Conservation (phyloP, 2,329 filamentous ascomycete species). For the Diaporthe amygdali region DNA sequence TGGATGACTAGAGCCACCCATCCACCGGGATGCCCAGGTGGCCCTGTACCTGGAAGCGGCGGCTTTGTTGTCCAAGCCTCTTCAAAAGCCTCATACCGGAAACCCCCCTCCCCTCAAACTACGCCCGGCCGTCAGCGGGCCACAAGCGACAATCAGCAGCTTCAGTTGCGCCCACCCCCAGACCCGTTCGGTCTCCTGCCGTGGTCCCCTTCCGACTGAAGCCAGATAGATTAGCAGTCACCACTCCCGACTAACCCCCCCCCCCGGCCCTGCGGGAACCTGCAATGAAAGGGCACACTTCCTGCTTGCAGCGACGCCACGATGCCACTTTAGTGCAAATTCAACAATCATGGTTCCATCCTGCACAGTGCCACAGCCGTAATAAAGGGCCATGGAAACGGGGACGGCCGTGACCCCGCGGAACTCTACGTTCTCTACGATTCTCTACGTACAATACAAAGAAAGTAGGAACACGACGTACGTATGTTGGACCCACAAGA, state of each 20-base stretch:
- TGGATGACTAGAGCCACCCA: slow-evolving; percentile 9
- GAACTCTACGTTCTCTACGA: neutral
- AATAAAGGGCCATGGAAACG: neutral
- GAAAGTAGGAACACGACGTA: neutral
- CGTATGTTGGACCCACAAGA: neutral
- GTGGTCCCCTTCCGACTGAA: slow-evolving; percentile 1
- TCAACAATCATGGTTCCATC: neutral
- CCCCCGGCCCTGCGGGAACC: neutral
- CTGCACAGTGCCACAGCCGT: slow-evolving; percentile 4
- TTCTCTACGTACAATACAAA: slow-evolving; percentile 12
- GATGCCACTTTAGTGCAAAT: slow-evolving; percentile 16
- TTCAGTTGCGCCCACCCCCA: neutral
- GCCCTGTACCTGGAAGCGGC: slow-evolving; percentile 1
- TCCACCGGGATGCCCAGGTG: slow-evolving; percentile 1
- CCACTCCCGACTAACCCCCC: slow-evolving; percentile 6
- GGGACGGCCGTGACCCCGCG: neutral
- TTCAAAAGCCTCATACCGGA: slow-evolving; percentile 10
- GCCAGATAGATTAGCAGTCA: slow-evolving; percentile 20
- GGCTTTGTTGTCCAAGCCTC: slow-evolving; percentile 16
- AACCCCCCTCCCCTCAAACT: slow-evolving; percentile 10
- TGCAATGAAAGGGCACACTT: slow-evolving; percentile 1
- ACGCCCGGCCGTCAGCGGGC: slow-evolving; percentile 19
- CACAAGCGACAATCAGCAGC: slow-evolving; percentile 3
- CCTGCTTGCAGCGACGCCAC: slow-evolving; percentile 22
- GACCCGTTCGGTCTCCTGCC: neutral